A percentile compares a stretch with the other conserved stretches of the same genome.
phyloP scores from a whole-genome alignment of 768 basidiomycete genomes.

The Leucosporidium yakuticum region DNA sequence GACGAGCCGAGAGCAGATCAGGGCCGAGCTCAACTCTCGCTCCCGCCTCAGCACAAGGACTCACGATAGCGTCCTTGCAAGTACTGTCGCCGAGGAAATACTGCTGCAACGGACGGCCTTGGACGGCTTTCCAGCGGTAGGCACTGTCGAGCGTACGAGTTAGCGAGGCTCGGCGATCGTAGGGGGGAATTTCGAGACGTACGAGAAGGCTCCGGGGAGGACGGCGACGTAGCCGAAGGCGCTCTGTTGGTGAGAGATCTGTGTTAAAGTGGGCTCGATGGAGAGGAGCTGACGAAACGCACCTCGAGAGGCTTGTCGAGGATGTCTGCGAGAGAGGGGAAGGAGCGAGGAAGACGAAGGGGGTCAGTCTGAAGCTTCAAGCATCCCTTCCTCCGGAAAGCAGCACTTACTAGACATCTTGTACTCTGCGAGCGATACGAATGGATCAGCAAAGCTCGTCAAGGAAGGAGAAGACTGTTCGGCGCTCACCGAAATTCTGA shows the following conservation, averaged over 20 bases:
- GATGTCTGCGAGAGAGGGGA: slow-evolving; percentile 51
- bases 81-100: slow-evolving; percentile 61
- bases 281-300: neutral
- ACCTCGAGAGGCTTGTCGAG: slow-evolving; percentile 82
- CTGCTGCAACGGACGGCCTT: slow-evolving; percentile 63
- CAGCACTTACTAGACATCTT: slow-evolving; percentile 60
- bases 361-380: slow-evolving; percentile 39
- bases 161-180: neutral
- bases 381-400: too few species aligned
- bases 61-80: neutral
- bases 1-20: too few species aligned
- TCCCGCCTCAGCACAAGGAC: too few species aligned
- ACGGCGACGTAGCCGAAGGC: slow-evolving; percentile 66
- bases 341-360: neutral
- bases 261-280: neutral
- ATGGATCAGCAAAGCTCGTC: too few species aligned
- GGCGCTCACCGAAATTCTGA: slow-evolving; percentile 54
- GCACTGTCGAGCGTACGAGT: slow-evolving; percentile 45
- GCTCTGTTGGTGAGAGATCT: slow-evolving; percentile 57
- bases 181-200: neutral
- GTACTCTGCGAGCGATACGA: slow-evolving; percentile 47
- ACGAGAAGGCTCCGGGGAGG: slow-evolving; percentile 96
- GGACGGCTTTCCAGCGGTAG: slow-evolving; percentile 86
- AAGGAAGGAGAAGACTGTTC: too few species aligned
- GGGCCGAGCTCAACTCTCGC: too few species aligned